Conservation (phyloP, 768 basidiomycete species). For the Kwoniella newhampshirensis region DNA sequence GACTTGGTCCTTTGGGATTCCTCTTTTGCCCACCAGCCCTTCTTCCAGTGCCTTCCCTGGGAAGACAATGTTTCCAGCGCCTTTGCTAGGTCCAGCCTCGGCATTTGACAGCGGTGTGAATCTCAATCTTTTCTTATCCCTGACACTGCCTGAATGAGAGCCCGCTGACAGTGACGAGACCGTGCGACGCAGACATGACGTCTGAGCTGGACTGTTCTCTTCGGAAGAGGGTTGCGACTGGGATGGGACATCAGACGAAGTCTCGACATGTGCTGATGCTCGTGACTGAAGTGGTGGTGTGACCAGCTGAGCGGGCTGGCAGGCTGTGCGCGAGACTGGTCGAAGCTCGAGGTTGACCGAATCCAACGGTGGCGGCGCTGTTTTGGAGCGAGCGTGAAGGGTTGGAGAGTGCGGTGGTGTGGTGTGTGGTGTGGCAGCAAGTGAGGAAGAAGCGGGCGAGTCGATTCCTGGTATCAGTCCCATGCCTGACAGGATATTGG, state of each 20-base stretch:
- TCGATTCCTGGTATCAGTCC: constrained; percentile 20
- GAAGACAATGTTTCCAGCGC: constrained; percentile 5
- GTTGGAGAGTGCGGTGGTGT: constrained; percentile 10
- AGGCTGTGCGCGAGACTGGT: no score
- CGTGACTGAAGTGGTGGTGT: no score
- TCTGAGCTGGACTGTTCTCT: constrained; percentile 11
- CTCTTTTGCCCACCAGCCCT: constrained; percentile 11
- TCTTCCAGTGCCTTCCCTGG: constrained; percentile 17
- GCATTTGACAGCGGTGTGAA: constrained; percentile 15
- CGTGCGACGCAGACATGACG: constrained; percentile 13
- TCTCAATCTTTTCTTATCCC: constrained; percentile 16
- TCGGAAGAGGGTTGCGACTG: neutral
- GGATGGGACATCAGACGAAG: no score
- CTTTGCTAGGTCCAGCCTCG: constrained; percentile 9
- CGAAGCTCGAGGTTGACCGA: constrained; percentile 1
- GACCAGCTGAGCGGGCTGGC: no score
- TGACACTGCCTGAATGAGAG: neutral
- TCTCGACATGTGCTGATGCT: neutral
- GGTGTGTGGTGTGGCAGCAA: neutral
- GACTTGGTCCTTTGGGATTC: constrained; percentile 34
- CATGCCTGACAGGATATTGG: constrained; percentile 10
- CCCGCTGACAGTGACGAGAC: constrained; percentile 11
- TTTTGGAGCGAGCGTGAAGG: constrained; percentile 13
- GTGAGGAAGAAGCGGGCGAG: constrained; percentile 6
- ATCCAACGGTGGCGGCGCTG: constrained; percentile 13